A percentile compares a stretch with the other conserved stretches of the same genome.
These are phyloP conservation scores for Fallopia convolvulus DNA, from an alignment of 148 eudicot genomes.

Conservation along the genomic window DNA sequence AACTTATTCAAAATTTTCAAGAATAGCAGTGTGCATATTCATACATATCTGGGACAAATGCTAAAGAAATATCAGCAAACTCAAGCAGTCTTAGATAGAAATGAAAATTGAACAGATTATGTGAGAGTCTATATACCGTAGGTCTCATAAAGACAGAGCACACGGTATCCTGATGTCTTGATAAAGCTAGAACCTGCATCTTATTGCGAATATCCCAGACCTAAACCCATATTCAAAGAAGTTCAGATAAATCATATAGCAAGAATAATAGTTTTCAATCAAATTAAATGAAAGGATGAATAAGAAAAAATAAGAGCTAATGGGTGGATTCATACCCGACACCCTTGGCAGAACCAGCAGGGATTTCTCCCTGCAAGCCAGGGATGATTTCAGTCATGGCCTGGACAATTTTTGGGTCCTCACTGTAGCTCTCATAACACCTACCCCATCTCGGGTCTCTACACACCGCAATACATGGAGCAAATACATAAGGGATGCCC, in stretches of 20 bases:
- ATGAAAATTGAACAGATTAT: not conserved
- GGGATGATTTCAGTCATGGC: conserved; percentile 27
- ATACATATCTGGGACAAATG: not conserved
- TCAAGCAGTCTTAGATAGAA: not conserved
- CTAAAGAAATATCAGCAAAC: not conserved
- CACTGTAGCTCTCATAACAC: conserved; percentile 32
- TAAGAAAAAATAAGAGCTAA: not conserved
- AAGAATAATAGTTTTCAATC: not conserved
- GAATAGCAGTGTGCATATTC: no score
- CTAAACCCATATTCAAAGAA: conserved; percentile 30
- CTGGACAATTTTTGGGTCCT: conserved; percentile 29
- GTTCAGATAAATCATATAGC: not conserved
- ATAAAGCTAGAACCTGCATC: conserved; percentile 76
- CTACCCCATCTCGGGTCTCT: conserved; percentile 41
- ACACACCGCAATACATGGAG: conserved; percentile 28
- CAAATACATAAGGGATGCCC: conserved; percentile 25
- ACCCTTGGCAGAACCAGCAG: conserved; percentile 16
- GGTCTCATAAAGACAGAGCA: no score
- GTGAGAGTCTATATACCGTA: conserved; percentile 24
- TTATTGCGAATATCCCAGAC: conserved; percentile 97
- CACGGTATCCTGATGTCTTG: conserved; percentile 91
- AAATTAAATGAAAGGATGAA: not conserved
- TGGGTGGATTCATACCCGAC: conserved; percentile 38
- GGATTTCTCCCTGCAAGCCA: conserved; percentile 30
- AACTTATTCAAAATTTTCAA: no score